phyloP scores from a whole-genome alignment of 2,329 filamentous ascomycete species.

The Aspergillus nomiae region DNA sequence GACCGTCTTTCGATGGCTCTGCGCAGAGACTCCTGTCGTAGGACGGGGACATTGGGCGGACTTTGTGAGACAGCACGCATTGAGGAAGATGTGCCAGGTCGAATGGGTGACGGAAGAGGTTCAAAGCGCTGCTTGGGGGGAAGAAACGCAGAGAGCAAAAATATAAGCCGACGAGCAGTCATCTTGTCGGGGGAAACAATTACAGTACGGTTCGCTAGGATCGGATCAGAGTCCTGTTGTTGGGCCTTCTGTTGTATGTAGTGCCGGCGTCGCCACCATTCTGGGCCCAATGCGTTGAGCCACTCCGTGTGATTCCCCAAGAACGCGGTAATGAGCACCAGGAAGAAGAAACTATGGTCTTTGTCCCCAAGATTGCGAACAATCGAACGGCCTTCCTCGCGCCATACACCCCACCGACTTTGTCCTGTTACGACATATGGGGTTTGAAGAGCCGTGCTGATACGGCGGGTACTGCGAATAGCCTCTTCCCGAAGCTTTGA shows the following conservation, averaged over 20 bases:
- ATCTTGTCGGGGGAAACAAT: slow-evolving; percentile 62
- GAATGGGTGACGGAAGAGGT: slow-evolving; percentile 39
- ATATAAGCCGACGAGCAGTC: slow-evolving; percentile 60
- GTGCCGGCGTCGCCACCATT: slow-evolving; percentile 56
- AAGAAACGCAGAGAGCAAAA: slow-evolving; percentile 60
- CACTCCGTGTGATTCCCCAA: slow-evolving; percentile 63
- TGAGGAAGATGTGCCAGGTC: slow-evolving; percentile 48
- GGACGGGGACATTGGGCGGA: slow-evolving; percentile 52
- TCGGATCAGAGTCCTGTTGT: slow-evolving; percentile 48
- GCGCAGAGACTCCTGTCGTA: slow-evolving; percentile 56
- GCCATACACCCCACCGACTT: slow-evolving; percentile 62
- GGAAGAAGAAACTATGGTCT: slow-evolving; percentile 62
- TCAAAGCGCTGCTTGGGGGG: slow-evolving; percentile 50
- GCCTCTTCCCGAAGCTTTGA: slow-evolving; percentile 51
- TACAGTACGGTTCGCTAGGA: slow-evolving; percentile 56
- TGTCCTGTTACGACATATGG: slow-evolving; percentile 61
- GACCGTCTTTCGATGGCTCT: slow-evolving; percentile 56
- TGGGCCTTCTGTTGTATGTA: slow-evolving; percentile 53
- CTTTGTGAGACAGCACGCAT: slow-evolving; percentile 55
- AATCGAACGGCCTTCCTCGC: slow-evolving; percentile 61
- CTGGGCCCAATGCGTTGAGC: slow-evolving; percentile 57
- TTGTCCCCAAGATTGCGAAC: slow-evolving; percentile 56
- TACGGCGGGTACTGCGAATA: slow-evolving; percentile 51
- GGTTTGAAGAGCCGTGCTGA: slow-evolving; percentile 57
- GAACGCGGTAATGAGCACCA: slow-evolving; percentile 61